phyloP scores from a whole-genome alignment of 768 basidiomycete genomes.

The Tricholoma sp. region DNA sequence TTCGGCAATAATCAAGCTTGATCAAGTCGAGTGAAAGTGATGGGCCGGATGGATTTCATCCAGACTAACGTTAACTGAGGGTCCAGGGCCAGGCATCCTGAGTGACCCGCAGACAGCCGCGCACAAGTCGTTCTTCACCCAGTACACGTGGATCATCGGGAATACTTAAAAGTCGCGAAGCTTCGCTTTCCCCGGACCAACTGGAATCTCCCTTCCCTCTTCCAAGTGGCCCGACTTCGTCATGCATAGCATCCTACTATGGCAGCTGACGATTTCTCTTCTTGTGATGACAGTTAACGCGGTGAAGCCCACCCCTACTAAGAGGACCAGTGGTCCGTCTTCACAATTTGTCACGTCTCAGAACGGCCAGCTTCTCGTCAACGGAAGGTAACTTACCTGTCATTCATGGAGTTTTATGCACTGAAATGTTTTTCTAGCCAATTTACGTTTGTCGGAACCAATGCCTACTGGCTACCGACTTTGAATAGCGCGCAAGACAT shows the following conservation, averaged over 20 bases:
- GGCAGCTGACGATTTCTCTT: slow-evolving; percentile 25
- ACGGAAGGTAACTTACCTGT: slow-evolving; percentile 39
- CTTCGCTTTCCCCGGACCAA: neutral
- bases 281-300: slow-evolving; percentile 26
- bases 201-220: neutral
- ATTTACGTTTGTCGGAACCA: slow-evolving; percentile 40
- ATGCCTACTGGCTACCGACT: slow-evolving; percentile 61
- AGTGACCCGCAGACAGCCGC: neutral
- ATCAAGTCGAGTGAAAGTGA: too few relatives aligned
- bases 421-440: slow-evolving; percentile 12
- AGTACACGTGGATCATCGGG: slow-evolving; percentile 4
- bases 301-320: slow-evolving; percentile 25
- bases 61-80: neutral
- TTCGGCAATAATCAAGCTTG: neutral
- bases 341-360: slow-evolving; percentile 41
- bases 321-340: slow-evolving; percentile 17
- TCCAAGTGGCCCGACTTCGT: slow-evolving; percentile 12
- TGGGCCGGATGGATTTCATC: too few relatives aligned
- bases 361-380: slow-evolving; percentile 44
- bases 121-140: neutral
- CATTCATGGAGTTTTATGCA: slow-evolving; percentile 1
- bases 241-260: slow-evolving; percentile 29
- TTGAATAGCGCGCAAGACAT: slow-evolving; percentile 55
- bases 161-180: slow-evolving; percentile 1
- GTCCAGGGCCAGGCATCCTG: neutral